Evolutionary conservation across 1,284 basidiomycete species (phyloP).

Genomic region (Ustilago tritici): DNA sequence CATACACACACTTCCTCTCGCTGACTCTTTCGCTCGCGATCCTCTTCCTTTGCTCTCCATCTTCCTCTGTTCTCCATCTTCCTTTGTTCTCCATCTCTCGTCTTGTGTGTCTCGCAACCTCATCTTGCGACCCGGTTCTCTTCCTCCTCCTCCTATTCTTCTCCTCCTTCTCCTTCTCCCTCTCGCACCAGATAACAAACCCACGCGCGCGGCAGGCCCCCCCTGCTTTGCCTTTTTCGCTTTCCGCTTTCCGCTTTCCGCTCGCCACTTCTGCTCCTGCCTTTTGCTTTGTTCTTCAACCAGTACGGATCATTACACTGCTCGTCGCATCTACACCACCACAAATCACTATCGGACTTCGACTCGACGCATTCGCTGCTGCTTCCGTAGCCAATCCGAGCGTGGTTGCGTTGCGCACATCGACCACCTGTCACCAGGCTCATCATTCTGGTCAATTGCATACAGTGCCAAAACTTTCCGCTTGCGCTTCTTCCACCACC

Average conservation of each 20-base stretch:
- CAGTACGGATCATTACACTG: conserved; percentile 2
- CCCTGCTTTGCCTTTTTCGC: conserved; percentile 4
- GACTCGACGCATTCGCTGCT: not conserved
- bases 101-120: not conserved
- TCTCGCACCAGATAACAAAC: not conserved
- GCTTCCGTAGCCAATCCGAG: not conserved
- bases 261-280: not conserved
- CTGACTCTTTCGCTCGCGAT: not conserved
- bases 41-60: not conserved
- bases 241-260: conserved; percentile 1
- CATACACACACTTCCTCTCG: conserved; percentile 1
- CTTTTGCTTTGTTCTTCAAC: not conserved
- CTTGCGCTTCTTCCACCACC: not conserved
- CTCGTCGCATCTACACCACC: not conserved
- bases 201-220: conserved; percentile 1
- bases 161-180: too few species aligned
- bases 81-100: not conserved
- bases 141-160: not conserved
- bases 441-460: not conserved
- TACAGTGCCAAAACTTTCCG: not conserved
- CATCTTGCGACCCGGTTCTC: conserved; percentile 3
- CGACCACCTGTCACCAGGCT: not conserved
- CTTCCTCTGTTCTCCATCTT: not conserved
- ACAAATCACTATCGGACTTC: not conserved
- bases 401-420: not conserved